Evolutionary conservation across 495 filamentous ascomycete genomes (phyloP).

Genomic region (Penicillium daleae): DNA sequence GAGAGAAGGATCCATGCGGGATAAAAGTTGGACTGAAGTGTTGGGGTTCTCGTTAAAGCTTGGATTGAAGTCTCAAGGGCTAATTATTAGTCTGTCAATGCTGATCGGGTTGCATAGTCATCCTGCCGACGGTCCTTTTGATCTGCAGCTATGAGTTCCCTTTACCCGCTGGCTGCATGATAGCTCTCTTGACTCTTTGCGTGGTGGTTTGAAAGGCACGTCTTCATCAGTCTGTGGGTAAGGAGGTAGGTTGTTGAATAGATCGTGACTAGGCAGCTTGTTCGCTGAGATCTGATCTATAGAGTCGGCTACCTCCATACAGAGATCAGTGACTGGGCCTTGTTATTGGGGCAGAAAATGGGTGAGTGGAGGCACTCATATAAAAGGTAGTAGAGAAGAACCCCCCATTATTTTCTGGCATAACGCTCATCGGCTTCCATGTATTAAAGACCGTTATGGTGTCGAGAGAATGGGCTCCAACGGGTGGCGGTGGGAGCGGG

Average conservation of each 20-base stretch:
- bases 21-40: too few relatives aligned
- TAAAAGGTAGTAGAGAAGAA: neutral
- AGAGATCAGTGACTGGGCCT: neutral
- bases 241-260: too few relatives aligned
- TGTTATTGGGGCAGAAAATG: neutral
- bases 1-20: slow-evolving; percentile 2
- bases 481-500: slow-evolving; percentile 9
- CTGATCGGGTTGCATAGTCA: neutral
- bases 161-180: too few relatives aligned
- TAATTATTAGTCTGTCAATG: neutral
- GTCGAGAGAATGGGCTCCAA: neutral
- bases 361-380: neutral
- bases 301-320: neutral
- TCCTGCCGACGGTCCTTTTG: neutral
- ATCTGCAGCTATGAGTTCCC: neutral
- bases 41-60: neutral
- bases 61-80: neutral
- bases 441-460: neutral
- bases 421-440: neutral
- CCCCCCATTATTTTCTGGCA: neutral
- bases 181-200: neutral
- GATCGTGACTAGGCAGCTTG: too few relatives aligned
- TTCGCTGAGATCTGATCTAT: neutral
- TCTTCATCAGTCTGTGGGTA: too few relatives aligned
- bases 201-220: too few relatives aligned